Evolutionary conservation across 495 filamentous ascomycete species (phyloP).

Genomic region (Penicillium tannophilum): DNA sequence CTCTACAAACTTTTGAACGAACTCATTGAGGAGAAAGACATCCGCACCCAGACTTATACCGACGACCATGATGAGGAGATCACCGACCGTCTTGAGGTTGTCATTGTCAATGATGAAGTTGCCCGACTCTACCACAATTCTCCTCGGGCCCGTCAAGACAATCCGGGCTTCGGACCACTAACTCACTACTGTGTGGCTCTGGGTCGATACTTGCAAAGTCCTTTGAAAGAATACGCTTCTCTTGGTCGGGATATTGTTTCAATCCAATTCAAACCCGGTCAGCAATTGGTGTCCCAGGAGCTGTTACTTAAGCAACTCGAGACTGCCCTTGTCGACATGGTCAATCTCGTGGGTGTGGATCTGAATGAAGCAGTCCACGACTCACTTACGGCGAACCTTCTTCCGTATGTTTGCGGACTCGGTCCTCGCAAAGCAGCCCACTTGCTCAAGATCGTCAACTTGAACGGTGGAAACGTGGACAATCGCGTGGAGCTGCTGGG

Average conservation of each 20-base stretch:
- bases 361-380: conserved; percentile 87
- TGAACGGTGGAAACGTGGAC: conserved; percentile 80
- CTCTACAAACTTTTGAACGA: conserved; percentile 77
- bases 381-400: conserved; percentile 75
- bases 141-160: conserved; percentile 75
- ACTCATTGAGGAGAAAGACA: conserved; percentile 70
- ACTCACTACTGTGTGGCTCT: conserved; percentile 87
- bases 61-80: conserved; percentile 61
- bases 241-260: conserved; percentile 85
- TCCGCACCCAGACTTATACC: conserved; percentile 73
- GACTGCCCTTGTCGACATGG: conserved; percentile 95
- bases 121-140: conserved; percentile 92
- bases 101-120: conserved; percentile 94
- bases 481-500: conserved; percentile 85
- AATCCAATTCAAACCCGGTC: conserved; percentile 83
- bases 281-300: conserved; percentile 83
- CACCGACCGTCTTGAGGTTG: conserved; percentile 76
- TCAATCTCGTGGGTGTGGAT: conserved; percentile 93
- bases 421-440: conserved; percentile 90
- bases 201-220: conserved; percentile 88
- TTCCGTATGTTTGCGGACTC: conserved; percentile 90
- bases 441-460: conserved; percentile 85
- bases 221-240: conserved; percentile 92
- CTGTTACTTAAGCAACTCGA: conserved; percentile 84
- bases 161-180: conserved; percentile 73